Conservation (phyloP, 371 early-diverging fungal species). For the Capillidium rhysosporum region DNA sequence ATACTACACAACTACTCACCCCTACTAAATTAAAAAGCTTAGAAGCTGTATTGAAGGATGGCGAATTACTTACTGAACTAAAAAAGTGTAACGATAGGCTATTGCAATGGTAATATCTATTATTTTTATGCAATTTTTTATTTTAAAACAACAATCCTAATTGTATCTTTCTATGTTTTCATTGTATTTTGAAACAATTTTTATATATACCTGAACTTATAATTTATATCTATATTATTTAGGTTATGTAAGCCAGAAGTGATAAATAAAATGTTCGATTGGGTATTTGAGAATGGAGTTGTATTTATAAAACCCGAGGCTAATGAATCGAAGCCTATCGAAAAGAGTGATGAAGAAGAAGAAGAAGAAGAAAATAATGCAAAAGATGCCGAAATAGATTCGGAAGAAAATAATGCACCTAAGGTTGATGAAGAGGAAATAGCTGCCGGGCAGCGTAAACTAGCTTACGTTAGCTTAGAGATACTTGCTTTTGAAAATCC, state of each 20-base stretch:
- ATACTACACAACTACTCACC: background rate
- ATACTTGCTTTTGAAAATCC: background rate
- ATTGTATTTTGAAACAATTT: background rate
- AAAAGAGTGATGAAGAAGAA: background rate
- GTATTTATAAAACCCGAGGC: too few species aligned
- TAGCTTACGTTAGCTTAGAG: conserved; percentile 5
- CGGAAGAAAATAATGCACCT: background rate
- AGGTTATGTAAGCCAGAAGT: background rate
- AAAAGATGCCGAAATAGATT: background rate
- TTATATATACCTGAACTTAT: background rate
- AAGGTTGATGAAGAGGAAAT: background rate
- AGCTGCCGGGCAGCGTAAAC: background rate
- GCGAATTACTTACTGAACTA: background rate
- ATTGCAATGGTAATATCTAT: background rate
- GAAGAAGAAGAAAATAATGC: background rate
- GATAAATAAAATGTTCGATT: background rate
- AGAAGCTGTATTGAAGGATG: conserved; percentile 1
- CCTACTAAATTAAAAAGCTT: background rate
- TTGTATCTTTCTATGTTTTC: background rate
- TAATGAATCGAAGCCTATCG: background rate
- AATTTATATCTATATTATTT: background rate
- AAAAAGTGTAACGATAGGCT: conserved; percentile 6
- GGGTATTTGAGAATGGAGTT: background rate
- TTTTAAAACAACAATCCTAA: background rate
- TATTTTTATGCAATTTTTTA: too few species aligned